phyloP scores from a whole-genome alignment of 2,329 filamentous ascomycete species.

The Fusarium dimerum region DNA sequence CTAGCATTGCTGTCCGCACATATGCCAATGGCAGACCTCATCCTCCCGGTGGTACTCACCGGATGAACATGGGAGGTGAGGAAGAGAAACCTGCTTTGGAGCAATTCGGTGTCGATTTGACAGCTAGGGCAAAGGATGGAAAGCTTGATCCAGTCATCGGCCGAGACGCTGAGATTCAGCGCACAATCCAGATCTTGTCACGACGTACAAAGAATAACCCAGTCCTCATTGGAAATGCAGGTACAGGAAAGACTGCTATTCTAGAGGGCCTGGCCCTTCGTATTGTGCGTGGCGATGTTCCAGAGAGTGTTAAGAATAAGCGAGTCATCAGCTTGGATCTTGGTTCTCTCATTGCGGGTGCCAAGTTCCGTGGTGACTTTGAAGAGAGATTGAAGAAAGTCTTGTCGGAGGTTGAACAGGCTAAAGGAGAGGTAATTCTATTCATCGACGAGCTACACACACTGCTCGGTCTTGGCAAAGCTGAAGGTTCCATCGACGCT shows the following conservation, averaged over 20 bases:
- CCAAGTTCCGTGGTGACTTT: slow-evolving; percentile 94
- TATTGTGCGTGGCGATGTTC: slow-evolving; percentile 90
- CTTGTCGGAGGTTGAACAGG: slow-evolving; percentile 85
- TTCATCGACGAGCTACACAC: slow-evolving; percentile 96
- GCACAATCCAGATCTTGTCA: slow-evolving; percentile 92
- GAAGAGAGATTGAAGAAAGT: slow-evolving; percentile 92
- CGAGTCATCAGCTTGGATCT: slow-evolving; percentile 84
- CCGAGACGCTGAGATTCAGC: slow-evolving; percentile 85
- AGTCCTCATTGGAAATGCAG: slow-evolving; percentile 87
- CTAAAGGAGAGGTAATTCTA: slow-evolving; percentile 85
- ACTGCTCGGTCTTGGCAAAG: slow-evolving; percentile 87
- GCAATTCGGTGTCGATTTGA: slow-evolving; percentile 88
- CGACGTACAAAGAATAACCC: slow-evolving; percentile 95
- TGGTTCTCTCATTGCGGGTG: slow-evolving; percentile 89
- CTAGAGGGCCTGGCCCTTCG: slow-evolving; percentile 86
- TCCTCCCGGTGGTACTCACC: slow-evolving; percentile 88
- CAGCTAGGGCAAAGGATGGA: slow-evolving; percentile 78
- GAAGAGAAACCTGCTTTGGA: slow-evolving; percentile 85
- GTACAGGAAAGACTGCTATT: slow-evolving; percentile 92
- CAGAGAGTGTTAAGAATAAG: slow-evolving; percentile 95
- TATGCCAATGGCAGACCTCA: slow-evolving; percentile 77
- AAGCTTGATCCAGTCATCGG: slow-evolving; percentile 97
- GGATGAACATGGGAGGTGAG: slow-evolving; percentile 81
- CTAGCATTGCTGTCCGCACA: slow-evolving; percentile 45
- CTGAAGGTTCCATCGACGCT: slow-evolving; percentile 94